Evolutionary conservation across 1,139 yeast genomes (phyloP).

Genomic region (Candida sanyaensis): DNA sequence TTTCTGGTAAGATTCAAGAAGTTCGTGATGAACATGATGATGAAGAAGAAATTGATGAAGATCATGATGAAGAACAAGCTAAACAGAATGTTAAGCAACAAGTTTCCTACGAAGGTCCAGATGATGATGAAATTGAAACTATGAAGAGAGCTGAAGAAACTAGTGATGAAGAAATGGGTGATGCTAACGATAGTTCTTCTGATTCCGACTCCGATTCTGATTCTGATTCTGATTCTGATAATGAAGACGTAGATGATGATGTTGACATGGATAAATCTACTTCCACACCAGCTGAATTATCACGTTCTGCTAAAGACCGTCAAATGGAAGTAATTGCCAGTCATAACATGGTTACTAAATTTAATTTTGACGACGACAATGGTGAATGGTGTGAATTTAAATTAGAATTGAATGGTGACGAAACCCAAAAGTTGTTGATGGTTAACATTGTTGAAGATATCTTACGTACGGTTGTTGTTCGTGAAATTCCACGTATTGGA

Average conservation of each 20-base stretch:
- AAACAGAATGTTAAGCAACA: conserved; percentile 67
- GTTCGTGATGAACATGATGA: conserved; percentile 54
- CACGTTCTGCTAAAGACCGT: conserved; percentile 75
- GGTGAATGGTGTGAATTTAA: conserved; percentile 96
- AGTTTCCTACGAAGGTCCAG: conserved; percentile 92
- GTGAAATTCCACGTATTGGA: conserved; percentile 89
- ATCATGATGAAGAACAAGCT: conserved; percentile 55
- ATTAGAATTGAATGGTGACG: conserved; percentile 73
- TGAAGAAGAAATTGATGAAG: conserved; percentile 59
- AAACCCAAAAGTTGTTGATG: conserved; percentile 92
- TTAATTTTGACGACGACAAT: conserved; percentile 83
- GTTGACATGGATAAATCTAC: conserved; percentile 21
- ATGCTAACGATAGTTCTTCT: conserved; percentile 36
- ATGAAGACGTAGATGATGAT: conserved; percentile 25
- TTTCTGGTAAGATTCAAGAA: conserved; percentile 33
- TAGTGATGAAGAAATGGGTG: conserved; percentile 60
- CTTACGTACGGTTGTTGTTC: conserved; percentile 86
- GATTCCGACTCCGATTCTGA: conserved; percentile 20
- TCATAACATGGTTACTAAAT: conserved; percentile 72
- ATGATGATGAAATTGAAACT: conserved; percentile 87
- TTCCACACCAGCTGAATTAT: conserved; percentile 25
- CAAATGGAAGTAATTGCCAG: conserved; percentile 77
- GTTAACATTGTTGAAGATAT: conserved; percentile 93
- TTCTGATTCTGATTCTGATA: conserved; percentile 22
- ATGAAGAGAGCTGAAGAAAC: conserved; percentile 81